A percentile compares a stretch with the other conserved stretches of the same genome.
phyloP scores from a whole-genome alignment of 148 eudicot genomes.

The Chenopodium formosanum region DNA sequence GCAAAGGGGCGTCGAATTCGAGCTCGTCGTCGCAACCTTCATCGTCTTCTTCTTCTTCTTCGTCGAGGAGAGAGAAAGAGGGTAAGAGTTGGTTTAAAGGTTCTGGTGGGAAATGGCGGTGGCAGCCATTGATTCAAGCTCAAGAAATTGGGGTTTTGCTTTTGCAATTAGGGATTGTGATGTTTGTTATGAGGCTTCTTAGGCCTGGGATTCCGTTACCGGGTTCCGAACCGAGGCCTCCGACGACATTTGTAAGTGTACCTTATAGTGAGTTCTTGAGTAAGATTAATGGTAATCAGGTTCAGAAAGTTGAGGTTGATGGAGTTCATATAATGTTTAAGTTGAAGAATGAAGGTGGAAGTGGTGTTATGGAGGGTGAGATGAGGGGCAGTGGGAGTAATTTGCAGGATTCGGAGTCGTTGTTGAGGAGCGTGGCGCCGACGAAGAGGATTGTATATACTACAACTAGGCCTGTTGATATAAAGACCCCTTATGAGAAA shows the following conservation, averaged over 20 bases:
- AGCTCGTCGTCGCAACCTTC: constrained; percentile 31
- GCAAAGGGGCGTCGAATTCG: constrained; percentile 29
- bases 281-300: constrained; percentile 66
- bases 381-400: constrained; percentile 35
- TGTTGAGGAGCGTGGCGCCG: constrained; percentile 56
- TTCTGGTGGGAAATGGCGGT: constrained; percentile 46
- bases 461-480: constrained; percentile 71
- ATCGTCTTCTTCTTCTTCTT: constrained; percentile 14
- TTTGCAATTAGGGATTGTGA: constrained; percentile 72
- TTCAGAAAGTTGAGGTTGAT: constrained; percentile 92
- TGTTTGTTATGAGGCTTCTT: constrained; percentile 73
- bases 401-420: constrained; percentile 59
- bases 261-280: constrained; percentile 85
- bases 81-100: constrained; percentile 52
- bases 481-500: constrained; percentile 87
- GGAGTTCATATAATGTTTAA: constrained; percentile 83
- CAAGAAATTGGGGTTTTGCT: constrained; percentile 72
- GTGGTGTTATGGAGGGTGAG: constrained; percentile 37
- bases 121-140: constrained; percentile 83
- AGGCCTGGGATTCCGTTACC: constrained; percentile 76
- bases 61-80: constrained; percentile 52
- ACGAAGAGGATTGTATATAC: constrained; percentile 70
- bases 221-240: constrained; percentile 62
- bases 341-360: constrained; percentile 54
- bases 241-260: constrained; percentile 62